Base-by-base conservation (phyloP, 1,284 basidiomycete genomes). In the Serendipita sp. region DNA sequence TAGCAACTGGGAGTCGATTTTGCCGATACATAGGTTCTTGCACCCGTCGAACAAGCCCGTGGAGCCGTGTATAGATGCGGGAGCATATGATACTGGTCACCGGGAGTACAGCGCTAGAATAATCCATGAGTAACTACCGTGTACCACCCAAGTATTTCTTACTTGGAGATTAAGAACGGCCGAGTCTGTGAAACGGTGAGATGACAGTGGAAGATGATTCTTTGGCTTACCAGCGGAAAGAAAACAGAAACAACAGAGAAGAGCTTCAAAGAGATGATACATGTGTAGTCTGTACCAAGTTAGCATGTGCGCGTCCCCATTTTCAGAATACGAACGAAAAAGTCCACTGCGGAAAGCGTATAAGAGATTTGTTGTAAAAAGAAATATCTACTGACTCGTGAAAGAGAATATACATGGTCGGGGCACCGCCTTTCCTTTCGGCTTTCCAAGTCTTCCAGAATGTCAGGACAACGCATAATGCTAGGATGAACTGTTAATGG, bases 401-500 rank as follows among this genome's bases (percentile, higher is more conserved):
- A 35, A 58, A 58, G 15, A 58, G 26, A n/a, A 58, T 22, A 32
- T 58, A 35, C 26, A 58, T n/a, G 26, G 34, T 58, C n/a, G 15
- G 53, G 29, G 22, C 32, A 8, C 32, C 29, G 10, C 32, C n/a
- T 10, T 32, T 32, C 15, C 32, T 35, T 34, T 58, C 26, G 15
- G 34, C 26, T 35, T 35, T 58, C 53, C 53, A 58, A 8, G 53
- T 35, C 53, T 58, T 58, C 53, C 53, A 58, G 17, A 32, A n/a
- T 4, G 53, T 58, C 10, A 58, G 53, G 53, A 58, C 2, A n/a
- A 58, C 53, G 32, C 53, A 58, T n/a, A 58, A 26, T 10, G 53
- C 53, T 58, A 32, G 10, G 10, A 32, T 22, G 32, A 6, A 29
- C 17, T n/a, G 32, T 26, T 22, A n/a, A 32, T 30, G 2, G 32